These are phyloP conservation scores for Diaporthe amygdali DNA, from an alignment of 2,329 filamentous ascomycete species.

Conservation along the genomic window DNA sequence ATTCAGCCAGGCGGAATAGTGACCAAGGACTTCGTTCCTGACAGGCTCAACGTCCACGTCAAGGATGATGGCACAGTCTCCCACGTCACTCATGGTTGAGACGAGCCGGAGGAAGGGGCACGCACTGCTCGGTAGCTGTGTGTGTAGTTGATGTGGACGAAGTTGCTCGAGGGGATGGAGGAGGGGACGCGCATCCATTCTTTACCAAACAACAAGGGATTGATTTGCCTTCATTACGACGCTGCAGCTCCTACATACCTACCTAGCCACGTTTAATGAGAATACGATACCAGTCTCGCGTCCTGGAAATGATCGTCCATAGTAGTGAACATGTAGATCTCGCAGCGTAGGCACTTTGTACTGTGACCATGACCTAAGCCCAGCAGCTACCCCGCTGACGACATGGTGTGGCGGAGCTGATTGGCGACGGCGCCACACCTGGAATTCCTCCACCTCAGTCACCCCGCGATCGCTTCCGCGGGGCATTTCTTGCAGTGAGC, in stretches of 20 bases:
- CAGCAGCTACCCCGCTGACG: slow-evolving; percentile 17
- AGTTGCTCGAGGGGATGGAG: neutral
- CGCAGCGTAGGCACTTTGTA: neutral
- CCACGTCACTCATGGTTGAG: slow-evolving; percentile 61
- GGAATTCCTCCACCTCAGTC: slow-evolving; percentile 8
- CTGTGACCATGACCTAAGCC: neutral
- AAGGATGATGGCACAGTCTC: slow-evolving; percentile 65
- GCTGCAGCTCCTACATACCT: neutral
- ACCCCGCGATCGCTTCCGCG: slow-evolving; percentile 35
- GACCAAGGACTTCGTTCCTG: slow-evolving; percentile 60
- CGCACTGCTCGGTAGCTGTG: neutral
- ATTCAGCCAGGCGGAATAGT: slow-evolving; percentile 62
- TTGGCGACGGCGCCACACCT: slow-evolving; percentile 10
- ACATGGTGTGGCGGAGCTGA: slow-evolving; percentile 17
- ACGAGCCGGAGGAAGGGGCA: neutral
- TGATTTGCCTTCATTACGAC: neutral
- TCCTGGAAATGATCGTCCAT: neutral
- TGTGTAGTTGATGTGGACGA: neutral
- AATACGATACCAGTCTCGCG: neutral
- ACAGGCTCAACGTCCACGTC: slow-evolving; percentile 64
- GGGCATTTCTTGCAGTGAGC: slow-evolving; percentile 26
- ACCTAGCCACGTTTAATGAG: neutral
- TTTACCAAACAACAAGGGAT: neutral
- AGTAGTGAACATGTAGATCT: neutral
- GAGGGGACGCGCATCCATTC: neutral